These are phyloP conservation scores for Monosporascus cannonballus DNA, from an alignment of 2,329 filamentous ascomycete genomes.

Conservation along the genomic window DNA sequence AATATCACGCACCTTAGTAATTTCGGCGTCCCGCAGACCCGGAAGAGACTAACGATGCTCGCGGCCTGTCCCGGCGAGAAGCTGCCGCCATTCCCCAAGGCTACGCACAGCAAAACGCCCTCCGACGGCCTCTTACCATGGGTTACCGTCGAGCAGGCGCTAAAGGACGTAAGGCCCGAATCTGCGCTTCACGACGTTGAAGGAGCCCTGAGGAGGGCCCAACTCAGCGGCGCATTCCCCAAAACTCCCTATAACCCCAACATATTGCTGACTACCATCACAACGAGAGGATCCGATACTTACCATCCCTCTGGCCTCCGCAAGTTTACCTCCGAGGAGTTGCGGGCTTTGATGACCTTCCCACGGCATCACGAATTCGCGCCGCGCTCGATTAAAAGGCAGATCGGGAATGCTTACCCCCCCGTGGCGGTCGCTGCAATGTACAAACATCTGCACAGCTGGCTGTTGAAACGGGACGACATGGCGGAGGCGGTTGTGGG, in stretches of 20 bases:
- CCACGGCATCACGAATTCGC: slow-evolving; percentile 52
- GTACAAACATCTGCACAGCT: slow-evolving; percentile 36
- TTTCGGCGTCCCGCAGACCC: slow-evolving; percentile 41
- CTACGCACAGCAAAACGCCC: slow-evolving; percentile 48
- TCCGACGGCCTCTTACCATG: slow-evolving; percentile 18
- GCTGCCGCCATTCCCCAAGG: slow-evolving; percentile 57
- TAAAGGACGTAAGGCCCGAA: slow-evolving; percentile 23
- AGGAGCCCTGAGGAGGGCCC: neutral
- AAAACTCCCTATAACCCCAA: slow-evolving; percentile 37
- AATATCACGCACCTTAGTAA: slow-evolving; percentile 45
- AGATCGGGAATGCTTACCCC: slow-evolving; percentile 76
- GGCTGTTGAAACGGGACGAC: slow-evolving; percentile 24
- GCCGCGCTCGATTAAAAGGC: slow-evolving; percentile 41
- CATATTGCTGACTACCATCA: slow-evolving; percentile 50
- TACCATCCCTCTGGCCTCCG: slow-evolving; percentile 59
- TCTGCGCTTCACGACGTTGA: slow-evolving; percentile 31
- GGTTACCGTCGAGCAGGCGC: slow-evolving; percentile 35
- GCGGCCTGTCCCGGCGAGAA: slow-evolving; percentile 60
- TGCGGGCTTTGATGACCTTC: slow-evolving; percentile 63
- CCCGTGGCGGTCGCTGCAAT: slow-evolving; percentile 45
- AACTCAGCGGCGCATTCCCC: slow-evolving; percentile 20
- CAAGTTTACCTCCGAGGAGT: slow-evolving; percentile 58
- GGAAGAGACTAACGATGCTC: slow-evolving; percentile 48
- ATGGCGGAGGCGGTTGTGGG: neutral
- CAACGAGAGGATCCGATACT: slow-evolving; percentile 51